A percentile compares a stretch with the other conserved stretches of the same genome.
Conservation (phyloP, 2,329 filamentous ascomycete species). For the Didymosphaeria variabile region DNA sequence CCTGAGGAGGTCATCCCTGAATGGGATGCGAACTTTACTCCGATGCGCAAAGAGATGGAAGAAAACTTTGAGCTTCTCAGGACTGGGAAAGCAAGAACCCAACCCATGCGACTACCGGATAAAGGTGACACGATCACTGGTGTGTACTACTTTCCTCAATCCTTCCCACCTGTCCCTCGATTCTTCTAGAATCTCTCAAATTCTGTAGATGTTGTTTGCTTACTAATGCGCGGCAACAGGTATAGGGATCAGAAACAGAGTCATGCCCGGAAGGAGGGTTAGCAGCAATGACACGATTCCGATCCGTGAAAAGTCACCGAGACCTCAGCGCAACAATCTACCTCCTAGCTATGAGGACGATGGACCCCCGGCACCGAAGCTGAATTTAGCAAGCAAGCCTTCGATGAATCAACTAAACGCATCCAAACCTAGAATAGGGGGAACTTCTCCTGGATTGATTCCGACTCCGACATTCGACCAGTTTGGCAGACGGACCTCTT, state of each 20-base stretch:
- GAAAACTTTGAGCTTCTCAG: constrained; percentile 67
- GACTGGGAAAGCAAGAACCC: constrained; percentile 71
- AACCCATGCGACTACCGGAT: constrained; percentile 62
- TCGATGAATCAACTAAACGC: constrained; percentile 46
- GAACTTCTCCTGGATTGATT: constrained; percentile 45
- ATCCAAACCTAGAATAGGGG: constrained; percentile 42
- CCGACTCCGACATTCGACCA: constrained; percentile 40
- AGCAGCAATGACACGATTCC: constrained; percentile 50
- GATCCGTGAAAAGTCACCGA: constrained; percentile 39
- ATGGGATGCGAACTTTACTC: constrained; percentile 71
- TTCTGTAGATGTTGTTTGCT: background rate
- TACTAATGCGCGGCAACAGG: constrained; percentile 50
- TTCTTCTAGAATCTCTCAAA: too few relatives aligned
- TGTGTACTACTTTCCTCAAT: constrained; percentile 25
- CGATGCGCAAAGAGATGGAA: constrained; percentile 73
- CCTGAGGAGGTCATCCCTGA: constrained; percentile 74
- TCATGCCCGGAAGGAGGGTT: constrained; percentile 38
- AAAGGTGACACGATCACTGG: constrained; percentile 57
- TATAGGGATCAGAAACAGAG: constrained; percentile 57
- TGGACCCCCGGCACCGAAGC: constrained; percentile 26
- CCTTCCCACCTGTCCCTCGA: background rate
- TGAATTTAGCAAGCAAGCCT: constrained; percentile 45
- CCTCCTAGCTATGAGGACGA: constrained; percentile 39
- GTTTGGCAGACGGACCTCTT: constrained; percentile 42
- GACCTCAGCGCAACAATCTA: constrained; percentile 32